Base-by-base conservation (phyloP, 1,284 basidiomycete genomes). In the Fomitopsis palustris region DNA sequence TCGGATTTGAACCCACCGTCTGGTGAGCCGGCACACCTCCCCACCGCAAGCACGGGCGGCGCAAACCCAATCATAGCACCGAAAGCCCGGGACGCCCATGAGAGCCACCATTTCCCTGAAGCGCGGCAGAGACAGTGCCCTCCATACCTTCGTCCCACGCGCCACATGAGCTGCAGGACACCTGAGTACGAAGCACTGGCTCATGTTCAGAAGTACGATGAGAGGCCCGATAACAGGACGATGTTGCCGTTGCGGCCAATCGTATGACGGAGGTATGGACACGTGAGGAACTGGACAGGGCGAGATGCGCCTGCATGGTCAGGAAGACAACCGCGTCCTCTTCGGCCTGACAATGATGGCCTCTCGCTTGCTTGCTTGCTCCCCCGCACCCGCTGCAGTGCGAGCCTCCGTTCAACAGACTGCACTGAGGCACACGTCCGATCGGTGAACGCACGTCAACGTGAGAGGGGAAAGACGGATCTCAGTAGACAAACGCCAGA, bases 401-500 rank as follows among this genome's bases (percentile, higher is more conserved):
- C 21, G 16, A 42, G 39, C 21, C 17, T 19, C 21, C 10, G 39
- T n/a, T 42, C 4, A 7, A 42, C 21, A 21, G 3, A n/a, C 39
- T 19, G 14, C 39, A 42, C 25, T 10, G 45, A 45, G 45, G 27
- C 21, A 14, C 17, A 47, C 45, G 23, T 47, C 25, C 25, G 45
- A 17, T 47, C 45, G 45, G 25, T 21, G 23, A 17, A 47, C 7
- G 14, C 45, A 16, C 45, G 27, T 29, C 45, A 23, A 47, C 45
- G 45, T 47, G 45, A 47, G 45, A 47, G 42, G 23, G 53, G 29
- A 54, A 64, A 37, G 62, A 60, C 56, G 37, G 57, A 35, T 55
- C 39, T 47, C 27, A 25, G 9, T 29, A 9, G 45, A 47, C 25
- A 47, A 25, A 47, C 45, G 45, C 45, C 43, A 45, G 23, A 10